Evolutionary conservation across 257 asterid genomes (phyloP).

Genomic region (Scutellaria baicalensis): DNA sequence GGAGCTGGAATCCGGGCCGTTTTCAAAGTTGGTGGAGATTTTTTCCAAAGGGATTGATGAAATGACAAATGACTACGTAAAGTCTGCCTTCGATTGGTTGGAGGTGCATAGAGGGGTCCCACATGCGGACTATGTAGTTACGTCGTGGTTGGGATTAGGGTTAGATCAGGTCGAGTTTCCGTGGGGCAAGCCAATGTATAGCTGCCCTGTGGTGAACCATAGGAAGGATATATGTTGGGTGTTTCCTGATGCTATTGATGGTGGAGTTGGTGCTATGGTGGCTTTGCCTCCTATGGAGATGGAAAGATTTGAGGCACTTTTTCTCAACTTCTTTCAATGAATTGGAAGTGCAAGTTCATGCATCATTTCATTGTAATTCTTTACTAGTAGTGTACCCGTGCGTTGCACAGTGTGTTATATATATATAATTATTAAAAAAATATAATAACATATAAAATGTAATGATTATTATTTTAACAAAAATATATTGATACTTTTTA

Average conservation of each 20-base stretch:
- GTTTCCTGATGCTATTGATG: constrained; percentile 24
- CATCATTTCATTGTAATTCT: no score
- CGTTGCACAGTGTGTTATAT: no score
- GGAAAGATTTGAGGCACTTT: not conserved
- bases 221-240: constrained; percentile 42
- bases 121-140: constrained; percentile 48
- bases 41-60: constrained; percentile 26
- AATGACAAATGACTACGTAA: constrained; percentile 44
- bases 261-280: constrained; percentile 37
- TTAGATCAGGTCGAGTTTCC: constrained; percentile 41
- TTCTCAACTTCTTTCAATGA: not conserved
- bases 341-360: not conserved
- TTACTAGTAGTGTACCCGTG: no score
- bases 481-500: no score
- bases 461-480: no score
- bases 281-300: constrained; percentile 10
- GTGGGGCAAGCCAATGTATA: constrained; percentile 51
- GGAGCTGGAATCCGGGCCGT: constrained; percentile 33
- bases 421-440: no score
- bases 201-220: constrained; percentile 50
- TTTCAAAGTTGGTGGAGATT: constrained; percentile 27
- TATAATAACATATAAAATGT: no score
- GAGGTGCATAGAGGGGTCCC: constrained; percentile 57
- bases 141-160: constrained; percentile 62
- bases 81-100: constrained; percentile 51